A percentile compares a stretch with the other conserved stretches of the same genome.
Conservation (phyloP, 2,329 filamentous ascomycete genomes). For the Lachnellula arida region DNA sequence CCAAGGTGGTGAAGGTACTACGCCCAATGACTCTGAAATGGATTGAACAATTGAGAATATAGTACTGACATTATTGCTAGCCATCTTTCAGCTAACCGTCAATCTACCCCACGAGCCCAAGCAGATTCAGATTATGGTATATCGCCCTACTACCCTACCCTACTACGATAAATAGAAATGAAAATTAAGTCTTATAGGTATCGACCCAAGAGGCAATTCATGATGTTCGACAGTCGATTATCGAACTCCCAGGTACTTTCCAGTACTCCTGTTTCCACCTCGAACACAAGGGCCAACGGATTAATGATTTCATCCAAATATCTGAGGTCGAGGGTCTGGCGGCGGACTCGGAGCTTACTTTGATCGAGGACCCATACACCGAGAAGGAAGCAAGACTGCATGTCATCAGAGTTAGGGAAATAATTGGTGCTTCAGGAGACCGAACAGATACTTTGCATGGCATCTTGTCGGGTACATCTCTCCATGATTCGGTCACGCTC, state of each 20-base stretch:
- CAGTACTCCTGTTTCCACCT: conserved; percentile 99
- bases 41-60: not conserved
- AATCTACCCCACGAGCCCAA: conserved; percentile 74
- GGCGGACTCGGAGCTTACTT: conserved; percentile 68
- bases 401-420: conserved; percentile 81
- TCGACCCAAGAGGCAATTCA: conserved; percentile 94
- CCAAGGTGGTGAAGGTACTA: conserved; percentile 29
- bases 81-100: conserved; percentile 63
- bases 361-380: conserved; percentile 94
- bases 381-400: conserved; percentile 98
- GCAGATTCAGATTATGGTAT: conserved; percentile 81
- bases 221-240: conserved; percentile 93
- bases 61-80: conserved; percentile 32
- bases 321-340: conserved; percentile 80
- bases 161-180: not conserved
- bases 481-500: conserved; percentile 70
- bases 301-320: conserved; percentile 93
- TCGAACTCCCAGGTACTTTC: conserved; percentile 87
- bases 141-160: conserved; percentile 27
- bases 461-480: conserved; percentile 75
- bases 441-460: conserved; percentile 84
- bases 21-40: not conserved
- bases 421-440: conserved; percentile 88
- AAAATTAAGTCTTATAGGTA: conserved; percentile 51
- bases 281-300: conserved; percentile 78